Evolutionary conservation across 2,329 filamentous ascomycete genomes (phyloP).

Genomic region (Calonectria leucothoes): DNA sequence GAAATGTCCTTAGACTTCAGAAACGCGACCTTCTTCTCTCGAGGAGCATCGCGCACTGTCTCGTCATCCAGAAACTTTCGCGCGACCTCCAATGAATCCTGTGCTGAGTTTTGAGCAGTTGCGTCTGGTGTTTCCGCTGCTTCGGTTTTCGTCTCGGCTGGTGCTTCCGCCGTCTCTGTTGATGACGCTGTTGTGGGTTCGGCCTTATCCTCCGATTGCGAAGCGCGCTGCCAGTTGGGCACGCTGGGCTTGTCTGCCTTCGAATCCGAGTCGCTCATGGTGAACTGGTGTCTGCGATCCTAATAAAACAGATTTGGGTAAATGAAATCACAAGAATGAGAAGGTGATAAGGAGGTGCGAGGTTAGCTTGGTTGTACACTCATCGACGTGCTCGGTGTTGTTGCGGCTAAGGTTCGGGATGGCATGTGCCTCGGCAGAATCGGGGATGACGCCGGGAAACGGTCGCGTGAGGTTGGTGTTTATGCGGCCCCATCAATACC

Average conservation of each 20-base stretch:
- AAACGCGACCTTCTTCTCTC: conserved; percentile 81
- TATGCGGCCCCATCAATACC: neutral
- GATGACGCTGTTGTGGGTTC: conserved; percentile 33
- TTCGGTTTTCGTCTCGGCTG: conserved; percentile 19
- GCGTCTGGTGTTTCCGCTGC: neutral
- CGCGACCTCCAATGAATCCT: conserved; percentile 69
- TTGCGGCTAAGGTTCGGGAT: conserved; percentile 39
- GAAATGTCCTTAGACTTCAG: conserved; percentile 81
- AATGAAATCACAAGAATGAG: neutral
- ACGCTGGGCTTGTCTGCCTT: conserved; percentile 37
- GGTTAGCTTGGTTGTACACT: neutral
- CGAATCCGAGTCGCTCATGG: conserved; percentile 49
- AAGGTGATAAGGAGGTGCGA: neutral
- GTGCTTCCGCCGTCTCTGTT: conserved; percentile 7
- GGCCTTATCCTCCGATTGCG: conserved; percentile 28
- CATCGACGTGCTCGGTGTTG: conserved; percentile 26
- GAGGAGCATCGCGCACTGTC: conserved; percentile 74
- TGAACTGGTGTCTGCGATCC: conserved; percentile 4
- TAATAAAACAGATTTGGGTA: neutral
- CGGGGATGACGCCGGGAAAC: conserved; percentile 32
- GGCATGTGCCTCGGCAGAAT: conserved; percentile 43
- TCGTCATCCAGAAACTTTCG: conserved; percentile 81
- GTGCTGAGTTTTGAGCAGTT: conserved; percentile 8
- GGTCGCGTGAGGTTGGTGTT: conserved; percentile 26
- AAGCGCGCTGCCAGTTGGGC: conserved; percentile 48